Evolutionary conservation across 768 basidiomycete species (phyloP).

Genomic region (Pleurotus tuber-regium): DNA sequence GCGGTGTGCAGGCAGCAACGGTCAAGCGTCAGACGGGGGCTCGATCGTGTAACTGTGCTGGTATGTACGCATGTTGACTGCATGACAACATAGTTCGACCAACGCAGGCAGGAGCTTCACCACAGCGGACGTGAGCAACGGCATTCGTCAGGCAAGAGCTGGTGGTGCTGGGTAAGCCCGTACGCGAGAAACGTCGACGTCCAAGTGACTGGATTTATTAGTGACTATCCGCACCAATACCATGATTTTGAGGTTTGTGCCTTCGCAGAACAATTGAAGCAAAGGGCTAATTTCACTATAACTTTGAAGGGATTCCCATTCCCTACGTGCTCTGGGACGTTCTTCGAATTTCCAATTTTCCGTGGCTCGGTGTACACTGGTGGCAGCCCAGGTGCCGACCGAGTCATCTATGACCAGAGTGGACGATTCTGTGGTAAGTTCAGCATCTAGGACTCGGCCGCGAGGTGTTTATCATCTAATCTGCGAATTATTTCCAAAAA

Average conservation of each 20-base stretch:
- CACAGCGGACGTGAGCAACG: constrained; percentile 18
- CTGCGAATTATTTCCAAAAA: too few species aligned
- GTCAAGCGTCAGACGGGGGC: constrained; percentile 17
- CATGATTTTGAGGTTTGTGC: constrained; percentile 22
- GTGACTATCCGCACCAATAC: constrained; percentile 25
- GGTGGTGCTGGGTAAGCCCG: constrained; percentile 22
- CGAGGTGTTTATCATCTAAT: background rate
- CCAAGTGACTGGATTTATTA: background rate
- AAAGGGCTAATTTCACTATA: background rate
- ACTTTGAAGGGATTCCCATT: constrained; percentile 23
- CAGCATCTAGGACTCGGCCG: background rate
- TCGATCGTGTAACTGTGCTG: constrained; percentile 22
- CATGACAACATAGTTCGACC: background rate
- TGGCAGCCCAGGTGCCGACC: constrained; percentile 26
- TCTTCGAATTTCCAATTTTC: constrained; percentile 25
- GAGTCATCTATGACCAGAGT: constrained; percentile 26
- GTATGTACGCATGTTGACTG: constrained; percentile 8
- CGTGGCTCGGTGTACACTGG: constrained; percentile 20
- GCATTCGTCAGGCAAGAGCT: constrained; percentile 16
- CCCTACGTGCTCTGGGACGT: constrained; percentile 20
- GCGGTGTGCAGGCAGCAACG: constrained; percentile 15
- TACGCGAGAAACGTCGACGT: background rate
- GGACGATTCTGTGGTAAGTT: constrained; percentile 24
- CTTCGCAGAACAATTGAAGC: too few species aligned
- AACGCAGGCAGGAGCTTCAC: constrained; percentile 14